A percentile compares a stretch with the other conserved stretches of the same genome.
phyloP scores from a whole-genome alignment of 1,284 basidiomycete genomes.

The Naganishia cerealis region DNA sequence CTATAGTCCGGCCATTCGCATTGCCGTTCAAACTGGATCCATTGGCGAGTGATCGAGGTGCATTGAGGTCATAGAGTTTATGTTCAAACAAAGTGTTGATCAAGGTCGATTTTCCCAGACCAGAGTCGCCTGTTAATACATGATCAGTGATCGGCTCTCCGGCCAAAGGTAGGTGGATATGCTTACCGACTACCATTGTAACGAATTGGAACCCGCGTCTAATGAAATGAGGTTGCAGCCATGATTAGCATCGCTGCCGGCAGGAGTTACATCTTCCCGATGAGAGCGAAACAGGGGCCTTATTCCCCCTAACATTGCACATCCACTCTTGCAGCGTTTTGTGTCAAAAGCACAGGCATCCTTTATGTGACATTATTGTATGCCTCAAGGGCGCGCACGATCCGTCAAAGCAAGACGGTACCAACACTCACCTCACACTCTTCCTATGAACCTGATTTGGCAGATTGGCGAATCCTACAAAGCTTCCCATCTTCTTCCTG shows the following conservation, averaged over 20 bases:
- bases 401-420: neutral
- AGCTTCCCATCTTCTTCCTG: constrained; percentile 52
- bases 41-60: constrained; percentile 25
- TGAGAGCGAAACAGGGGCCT: neutral
- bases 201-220: constrained; percentile 93
- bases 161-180: constrained; percentile 15
- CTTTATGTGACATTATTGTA: neutral
- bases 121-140: constrained; percentile 76
- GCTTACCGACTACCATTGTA: constrained; percentile 90
- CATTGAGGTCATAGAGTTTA: constrained; percentile 70
- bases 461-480: constrained; percentile 80
- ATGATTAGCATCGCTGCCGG: neutral
- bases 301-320: neutral
- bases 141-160: constrained; percentile 10
- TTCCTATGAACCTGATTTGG: constrained; percentile 97
- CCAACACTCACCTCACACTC: constrained; percentile 67
- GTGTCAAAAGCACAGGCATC: neutral
- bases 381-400: neutral
- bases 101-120: constrained; percentile 93
- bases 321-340: no score
- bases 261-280: neutral
- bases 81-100: constrained; percentile 98
- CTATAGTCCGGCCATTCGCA: constrained; percentile 85
- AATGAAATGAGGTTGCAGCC: neutral
- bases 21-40: constrained; percentile 56